Evolutionary conservation across 192 early-diverging fungal species (phyloP), one percentile per base, ranked within the genome.

Genomic region (Chytriomyces hyalinus): DNA sequence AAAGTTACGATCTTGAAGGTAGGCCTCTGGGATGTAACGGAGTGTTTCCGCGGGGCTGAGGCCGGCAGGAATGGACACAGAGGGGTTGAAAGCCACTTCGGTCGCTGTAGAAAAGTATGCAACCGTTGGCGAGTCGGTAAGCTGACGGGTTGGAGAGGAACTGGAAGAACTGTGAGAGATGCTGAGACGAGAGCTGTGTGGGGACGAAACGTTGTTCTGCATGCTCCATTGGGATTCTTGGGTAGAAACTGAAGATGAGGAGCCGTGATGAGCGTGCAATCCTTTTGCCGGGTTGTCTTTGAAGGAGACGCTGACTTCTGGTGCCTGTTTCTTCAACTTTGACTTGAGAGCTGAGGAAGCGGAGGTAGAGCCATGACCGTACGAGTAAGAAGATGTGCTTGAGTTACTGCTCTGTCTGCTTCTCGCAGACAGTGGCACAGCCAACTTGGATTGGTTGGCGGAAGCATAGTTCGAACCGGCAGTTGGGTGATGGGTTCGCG

Each of bases 171-270:
- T 57, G 1, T 13, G 13, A 13, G 53, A 13, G 20, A 57, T 57
- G 53, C 20, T 57, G 15, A 57, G 53, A 57, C 53, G 53, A 13
- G 53, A 57, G 13, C 20, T 13, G 15, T 57, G 13, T 20, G 53
- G 53, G 15, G 53, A 57, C 13, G 53, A 57, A 57, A 57, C 53
- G 53, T 57, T 57, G 53, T 57, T 57, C 20, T 57, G 53, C 15
- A 57, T 57, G 53, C 53, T 57, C 53, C 53, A 57, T 20, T 57
- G 53, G 53, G 53, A 57, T 20, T 57, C 53, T 57, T 57, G 53
- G 53, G 53, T 57, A 57, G 53, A 57, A 20, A 57, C 53, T n/a
- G 53, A 57, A n/a, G 53, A 57, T n/a, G 53, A 57, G 13, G 53
- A 57, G 15, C 53, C 53, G 15, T n/a, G 13, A 57, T 57, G 53